Percentiles rank a stretch among this genome's conserved stretches.
phyloP scores from a whole-genome alignment of 192 early-diverging fungal species.

The Podila minutissima region DNA sequence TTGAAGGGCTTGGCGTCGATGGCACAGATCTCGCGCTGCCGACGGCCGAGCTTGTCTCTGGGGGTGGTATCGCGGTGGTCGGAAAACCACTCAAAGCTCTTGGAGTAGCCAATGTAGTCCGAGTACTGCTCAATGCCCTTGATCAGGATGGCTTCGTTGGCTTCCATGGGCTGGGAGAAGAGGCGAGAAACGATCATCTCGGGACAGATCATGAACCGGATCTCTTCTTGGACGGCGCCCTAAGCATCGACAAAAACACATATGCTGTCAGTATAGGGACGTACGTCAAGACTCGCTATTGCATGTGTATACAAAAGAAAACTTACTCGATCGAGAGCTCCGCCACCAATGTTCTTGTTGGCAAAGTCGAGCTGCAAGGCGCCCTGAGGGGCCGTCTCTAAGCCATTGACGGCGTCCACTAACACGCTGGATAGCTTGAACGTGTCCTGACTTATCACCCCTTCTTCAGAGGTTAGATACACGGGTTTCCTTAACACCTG shows the following conservation, averaged over 20 bases:
- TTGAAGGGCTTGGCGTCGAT: slow-evolving; percentile 46
- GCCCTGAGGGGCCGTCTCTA: slow-evolving; percentile 34
- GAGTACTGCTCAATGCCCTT: slow-evolving; percentile 42
- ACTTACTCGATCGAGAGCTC: slow-evolving; percentile 35
- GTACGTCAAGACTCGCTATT: no score
- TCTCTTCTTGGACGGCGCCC: slow-evolving; percentile 49
- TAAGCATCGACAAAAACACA: not conserved
- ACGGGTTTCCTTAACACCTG: slow-evolving; percentile 43
- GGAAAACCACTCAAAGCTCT: slow-evolving; percentile 45
- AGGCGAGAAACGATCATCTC: slow-evolving; percentile 43
- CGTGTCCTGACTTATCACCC: not conserved
- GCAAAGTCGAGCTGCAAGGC: slow-evolving; percentile 47
- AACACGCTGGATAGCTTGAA: slow-evolving; percentile 17
- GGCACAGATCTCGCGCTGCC: slow-evolving; percentile 38
- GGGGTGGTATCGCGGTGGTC: slow-evolving; percentile 33
- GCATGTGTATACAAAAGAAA: not conserved
- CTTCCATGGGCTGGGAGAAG: slow-evolving; percentile 26
- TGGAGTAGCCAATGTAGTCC: slow-evolving; percentile 46
- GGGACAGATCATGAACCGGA: slow-evolving; percentile 50
- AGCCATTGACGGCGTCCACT: slow-evolving; percentile 17
- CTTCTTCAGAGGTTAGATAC: slow-evolving; percentile 9
- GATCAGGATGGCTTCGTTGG: slow-evolving; percentile 46
- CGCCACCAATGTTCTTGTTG: slow-evolving; percentile 45
- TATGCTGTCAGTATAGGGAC: not conserved
- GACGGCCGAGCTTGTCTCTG: slow-evolving; percentile 37